phyloP scores from a whole-genome alignment of 441 rosid genomes.

The Cnidoscolus chayamansa region DNA sequence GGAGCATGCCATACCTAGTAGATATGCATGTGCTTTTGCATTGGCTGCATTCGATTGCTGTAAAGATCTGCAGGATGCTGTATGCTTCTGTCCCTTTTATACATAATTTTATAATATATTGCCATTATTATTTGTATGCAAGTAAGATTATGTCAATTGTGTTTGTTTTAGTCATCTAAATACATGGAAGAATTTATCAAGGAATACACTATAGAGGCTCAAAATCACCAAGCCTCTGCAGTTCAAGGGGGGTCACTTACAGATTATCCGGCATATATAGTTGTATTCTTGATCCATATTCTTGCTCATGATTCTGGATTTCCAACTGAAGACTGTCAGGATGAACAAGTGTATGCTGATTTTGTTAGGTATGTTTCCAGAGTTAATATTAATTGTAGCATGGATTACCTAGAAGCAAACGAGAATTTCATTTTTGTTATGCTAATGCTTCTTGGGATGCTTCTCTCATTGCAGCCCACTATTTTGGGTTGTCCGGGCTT shows the following conservation, averaged over 20 bases:
- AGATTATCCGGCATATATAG: conserved; percentile 67
- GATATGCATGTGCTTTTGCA: conserved; percentile 85
- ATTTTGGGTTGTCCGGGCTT: conserved; percentile 49
- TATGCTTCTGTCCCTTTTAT: conserved; percentile 35
- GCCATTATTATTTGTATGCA: conserved; percentile 4
- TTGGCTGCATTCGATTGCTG: conserved; percentile 51
- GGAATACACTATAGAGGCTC: conserved; percentile 51
- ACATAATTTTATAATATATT: conserved; percentile 12
- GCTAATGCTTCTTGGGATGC: conserved; percentile 18
- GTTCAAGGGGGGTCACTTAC: conserved; percentile 46
- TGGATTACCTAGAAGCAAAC: conserved; percentile 4
- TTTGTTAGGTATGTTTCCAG: conserved; percentile 46
- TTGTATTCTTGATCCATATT: conserved; percentile 78
- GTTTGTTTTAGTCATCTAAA: conserved; percentile 49
- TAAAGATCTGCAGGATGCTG: conserved; percentile 67
- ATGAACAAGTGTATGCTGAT: conserved; percentile 58
- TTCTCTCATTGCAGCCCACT: conserved; percentile 67
- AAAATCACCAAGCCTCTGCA: conserved; percentile 39
- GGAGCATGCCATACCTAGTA: conserved; percentile 60
- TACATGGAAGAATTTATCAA: conserved; percentile 71
- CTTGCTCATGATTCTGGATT: conserved; percentile 73
- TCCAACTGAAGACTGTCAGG: conserved; percentile 68
- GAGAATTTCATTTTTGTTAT: conserved; percentile 20
- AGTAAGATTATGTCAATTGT: conserved; percentile 29
- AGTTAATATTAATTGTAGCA: conserved; percentile 5